Conservation (phyloP, 192 early-diverging fungal genomes). For the Backusella morwellensis region DNA sequence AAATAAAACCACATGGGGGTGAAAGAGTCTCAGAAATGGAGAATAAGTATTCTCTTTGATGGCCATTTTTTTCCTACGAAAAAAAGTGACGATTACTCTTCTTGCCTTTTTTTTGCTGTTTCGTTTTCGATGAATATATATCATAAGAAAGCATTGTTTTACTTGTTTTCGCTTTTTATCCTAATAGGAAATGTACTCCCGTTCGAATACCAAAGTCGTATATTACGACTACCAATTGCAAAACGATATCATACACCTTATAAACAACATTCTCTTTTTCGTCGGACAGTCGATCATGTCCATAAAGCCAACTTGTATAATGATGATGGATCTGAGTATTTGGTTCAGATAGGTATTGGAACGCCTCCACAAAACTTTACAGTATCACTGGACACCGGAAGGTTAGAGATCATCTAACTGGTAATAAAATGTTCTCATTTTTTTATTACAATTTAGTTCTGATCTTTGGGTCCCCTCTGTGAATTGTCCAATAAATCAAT, state of each 20-base stretch:
- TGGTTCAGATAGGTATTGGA: conserved; percentile 18
- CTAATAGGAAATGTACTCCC: neutral
- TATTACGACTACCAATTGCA: neutral
- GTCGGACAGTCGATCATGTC: neutral
- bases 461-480: conserved; percentile 31
- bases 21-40: neutral
- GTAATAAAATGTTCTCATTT: neutral
- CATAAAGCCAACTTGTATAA: conserved; percentile 7
- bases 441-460: conserved; percentile 4
- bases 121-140: neutral
- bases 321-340: conserved; percentile 25
- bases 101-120: neutral
- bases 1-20: neutral
- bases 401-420: neutral
- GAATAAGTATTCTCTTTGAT: neutral
- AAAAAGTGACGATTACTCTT: neutral
- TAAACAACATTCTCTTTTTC: neutral
- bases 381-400: conserved; percentile 30
- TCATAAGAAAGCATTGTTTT: neutral
- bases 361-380: conserved; percentile 27
- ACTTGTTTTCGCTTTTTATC: neutral
- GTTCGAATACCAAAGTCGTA: neutral
- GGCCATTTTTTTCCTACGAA: neutral
- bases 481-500: conserved; percentile 13
- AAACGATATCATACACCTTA: neutral